Conservation (phyloP, 768 basidiomycete genomes). For the Myochromella boudieri region DNA sequence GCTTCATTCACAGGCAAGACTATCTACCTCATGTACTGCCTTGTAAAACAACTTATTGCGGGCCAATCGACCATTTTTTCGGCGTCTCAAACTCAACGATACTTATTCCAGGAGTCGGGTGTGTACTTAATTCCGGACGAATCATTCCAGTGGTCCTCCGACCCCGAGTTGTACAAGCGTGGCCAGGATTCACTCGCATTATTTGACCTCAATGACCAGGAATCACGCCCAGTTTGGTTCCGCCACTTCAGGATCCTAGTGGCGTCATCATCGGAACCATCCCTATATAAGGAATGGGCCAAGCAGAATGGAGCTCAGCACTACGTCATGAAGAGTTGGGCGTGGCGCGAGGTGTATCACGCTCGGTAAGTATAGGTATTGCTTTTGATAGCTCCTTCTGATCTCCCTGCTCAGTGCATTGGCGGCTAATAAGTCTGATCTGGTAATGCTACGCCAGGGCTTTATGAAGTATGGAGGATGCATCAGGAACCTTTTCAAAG, state of each 20-base stretch:
- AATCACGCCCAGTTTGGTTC: not conserved
- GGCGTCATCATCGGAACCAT: not conserved
- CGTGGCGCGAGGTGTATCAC: not conserved
- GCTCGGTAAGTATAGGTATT: not conserved
- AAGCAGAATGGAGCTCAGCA: not conserved
- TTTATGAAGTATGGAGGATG: not conserved
- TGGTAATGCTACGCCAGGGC: not conserved
- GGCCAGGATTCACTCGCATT: not conserved
- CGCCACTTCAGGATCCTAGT: not conserved
- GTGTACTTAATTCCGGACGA: too few species aligned
- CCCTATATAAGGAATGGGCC: not conserved
- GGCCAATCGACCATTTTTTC: slow-evolving; percentile 1
- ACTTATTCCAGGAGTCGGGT: not conserved
- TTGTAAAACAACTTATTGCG: not conserved
- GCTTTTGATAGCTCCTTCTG: not conserved
- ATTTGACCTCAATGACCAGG: not conserved
- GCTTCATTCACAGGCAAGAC: not conserved
- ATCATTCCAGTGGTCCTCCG: not conserved
- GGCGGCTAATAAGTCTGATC: not conserved
- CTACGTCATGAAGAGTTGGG: not conserved
- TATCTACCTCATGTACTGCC: slow-evolving; percentile 2
- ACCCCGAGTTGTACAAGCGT: too few species aligned
- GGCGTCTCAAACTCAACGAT: not conserved
- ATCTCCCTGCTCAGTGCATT: not conserved
- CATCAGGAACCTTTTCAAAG: not conserved